Base-by-base conservation (phyloP, 768 basidiomycete species). In the Tricholoma furcatifolium region DNA sequence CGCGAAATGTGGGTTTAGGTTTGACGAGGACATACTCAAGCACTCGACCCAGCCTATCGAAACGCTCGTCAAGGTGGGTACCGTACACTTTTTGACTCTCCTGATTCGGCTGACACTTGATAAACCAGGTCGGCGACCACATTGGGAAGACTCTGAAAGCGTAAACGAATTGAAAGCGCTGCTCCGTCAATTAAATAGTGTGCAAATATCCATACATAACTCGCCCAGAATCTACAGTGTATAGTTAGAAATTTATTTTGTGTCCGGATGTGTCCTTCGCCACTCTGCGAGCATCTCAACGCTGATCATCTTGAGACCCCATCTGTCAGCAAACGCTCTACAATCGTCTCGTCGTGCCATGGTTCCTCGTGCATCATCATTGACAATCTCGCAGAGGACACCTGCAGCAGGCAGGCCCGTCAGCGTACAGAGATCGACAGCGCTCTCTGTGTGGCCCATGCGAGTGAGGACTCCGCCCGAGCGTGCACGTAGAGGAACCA, bases 271-370 rank as follows among this genome's bases (percentile, higher is more conserved):
- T 20, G 61, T 62, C 57, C 70, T 72, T 61, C 70, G 70, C 65
- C 70, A 79, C 63, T 82, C 78, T 8, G 71, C 83, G 35, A 91
- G 69, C 85, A 87, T 86, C 60, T 94, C 94, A 6, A 99, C 88
- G 54, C 89, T 95, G 64, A 99, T 92, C 85, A 97, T 91, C 66
- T 90, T 93, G 50, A 98, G 64, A 8, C 92, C 90, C 88, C 89
- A 94, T 20, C 78, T 74, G 69, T 92, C 84, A 10, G 97, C 95
- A 64, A 99, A 98, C 34, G 83, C 79, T 57, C 93, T 80, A 65
- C 95, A 96, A 62, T 94, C 95, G 63, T 98, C 95, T 32, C 93
- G 74, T 15, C 95, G 76, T n/a, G 94, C 91, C 97, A 99, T 99
- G 14, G 79, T 84, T 0, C 97, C 97, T 60, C 80, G 71, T 12